Evolutionary conservation across 306 rosid species (phyloP).

Genomic region (Ormosia emarginata): DNA sequence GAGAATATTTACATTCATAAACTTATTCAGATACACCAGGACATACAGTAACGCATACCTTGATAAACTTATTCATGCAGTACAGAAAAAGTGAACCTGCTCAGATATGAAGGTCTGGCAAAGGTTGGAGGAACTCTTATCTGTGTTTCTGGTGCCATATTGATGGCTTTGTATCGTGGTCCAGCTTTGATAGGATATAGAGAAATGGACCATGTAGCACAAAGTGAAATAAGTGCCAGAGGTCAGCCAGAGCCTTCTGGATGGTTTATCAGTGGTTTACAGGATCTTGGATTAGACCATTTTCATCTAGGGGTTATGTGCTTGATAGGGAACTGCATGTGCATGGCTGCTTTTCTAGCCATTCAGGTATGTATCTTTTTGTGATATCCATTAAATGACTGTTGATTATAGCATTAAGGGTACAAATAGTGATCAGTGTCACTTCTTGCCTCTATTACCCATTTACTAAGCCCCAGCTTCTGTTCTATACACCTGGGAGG

Average conservation of each 20-base stretch:
- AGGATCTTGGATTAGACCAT: constrained; percentile 49
- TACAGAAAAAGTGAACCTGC: constrained; percentile 84
- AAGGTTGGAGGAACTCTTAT: constrained; percentile 79
- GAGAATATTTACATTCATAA: background rate
- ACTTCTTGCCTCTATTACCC: background rate
- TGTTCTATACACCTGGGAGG: background rate
- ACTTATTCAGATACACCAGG: background rate
- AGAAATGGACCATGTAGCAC: constrained; percentile 31
- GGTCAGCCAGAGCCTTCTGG: constrained; percentile 86
- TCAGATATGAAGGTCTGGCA: constrained; percentile 69
- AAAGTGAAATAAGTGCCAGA: constrained; percentile 61
- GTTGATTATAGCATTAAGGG: background rate
- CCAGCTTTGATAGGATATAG: constrained; percentile 54
- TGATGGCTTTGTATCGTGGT: constrained; percentile 83
- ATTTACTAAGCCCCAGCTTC: background rate
- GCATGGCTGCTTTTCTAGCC: constrained; percentile 92
- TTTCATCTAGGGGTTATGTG: constrained; percentile 87
- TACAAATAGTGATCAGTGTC: background rate
- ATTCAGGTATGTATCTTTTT: constrained; percentile 58
- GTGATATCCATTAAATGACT: background rate
- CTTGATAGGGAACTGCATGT: constrained; percentile 86
- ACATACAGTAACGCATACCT: background rate
- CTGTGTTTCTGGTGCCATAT: constrained; percentile 80
- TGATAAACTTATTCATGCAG: constrained; percentile 58
- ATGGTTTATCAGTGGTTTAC: constrained; percentile 61